Base-by-base conservation (phyloP, 768 basidiomycete genomes). In the Pholiota conissans region DNA sequence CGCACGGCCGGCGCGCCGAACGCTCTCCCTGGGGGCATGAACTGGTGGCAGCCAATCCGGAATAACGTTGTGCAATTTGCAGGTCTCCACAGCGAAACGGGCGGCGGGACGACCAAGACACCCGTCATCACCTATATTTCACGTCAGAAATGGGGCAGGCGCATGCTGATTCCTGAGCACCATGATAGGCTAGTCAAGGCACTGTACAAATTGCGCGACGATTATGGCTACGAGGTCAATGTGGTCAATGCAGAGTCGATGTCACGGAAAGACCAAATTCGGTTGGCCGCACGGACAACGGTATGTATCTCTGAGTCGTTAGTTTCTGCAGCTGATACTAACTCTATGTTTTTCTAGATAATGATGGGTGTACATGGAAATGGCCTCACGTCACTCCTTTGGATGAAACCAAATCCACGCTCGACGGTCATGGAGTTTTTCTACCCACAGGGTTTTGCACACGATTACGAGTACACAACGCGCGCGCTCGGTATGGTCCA, bases 341-440 rank as follows among this genome's bases (percentile, higher is more conserved):
- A 49, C 8, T 24, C 20, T 32, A 24, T 48, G 8, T 55, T 32
- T 48, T 32, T 55, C 34, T 27, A 96, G 94, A 92, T 96, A 65
- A 83, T 96, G 87, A 89, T 95, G 82, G 94, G 94, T 56, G 89
- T 96, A 14, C 94, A 96, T 65, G 94, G 95, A 9, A 96, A 97
- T 67, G 95, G 92, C 29, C 70, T 97, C 35, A 95, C 93, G 0
- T 82, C 91, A 27, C 80, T 95, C 0, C 69, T 97, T 4, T 97
- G 93, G 94, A 97, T 96, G 95, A 87, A 90, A 22, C 90, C 91
- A 1, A 84, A 83, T 3, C 86, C 86, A 5, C 79, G 87, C 16
- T 82, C 91, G 29, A 93, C 95, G 0, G 93, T 97, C 29, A 91
- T 96, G 67, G 95, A 97, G 66, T 94, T 97, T 73, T 95, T 94